Evolutionary conservation across 202 grass and related monocot species (phyloP), one percentile per base, ranked within the genome.

Genomic region (Setaria italica): DNA sequence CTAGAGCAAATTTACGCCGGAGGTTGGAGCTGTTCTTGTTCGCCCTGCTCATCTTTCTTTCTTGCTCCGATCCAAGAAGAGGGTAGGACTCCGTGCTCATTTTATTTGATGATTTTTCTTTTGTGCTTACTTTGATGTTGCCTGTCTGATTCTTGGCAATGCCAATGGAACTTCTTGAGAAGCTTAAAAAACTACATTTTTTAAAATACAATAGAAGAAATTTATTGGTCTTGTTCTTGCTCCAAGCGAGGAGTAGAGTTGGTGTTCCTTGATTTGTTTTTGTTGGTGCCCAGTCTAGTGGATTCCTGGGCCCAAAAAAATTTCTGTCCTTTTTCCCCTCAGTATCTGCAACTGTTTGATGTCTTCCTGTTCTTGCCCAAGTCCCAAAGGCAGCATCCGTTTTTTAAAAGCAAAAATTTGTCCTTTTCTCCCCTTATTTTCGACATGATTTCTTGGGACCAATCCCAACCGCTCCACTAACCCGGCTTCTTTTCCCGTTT

Each of bases 281-380:
- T 10, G 4, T 16, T 41, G 39, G 16, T 66, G 11, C 65, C 35
- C 35, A 4, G 35, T 64, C 11, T 73, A 82, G 34, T 86, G 74
- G 80, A 63, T 79, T 29, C 69, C 60, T 21, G 62, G 29, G 43
- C 62, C 33, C 75, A 30, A 87, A 37, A 34, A 87, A 35, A 72
- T 51, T 49, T 47, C 32, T 86, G 67, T 68, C 59, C 33, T 35
- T 78, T 73, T 60, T 15, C 67, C 53, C 63, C 14, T 82, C 80
- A 82, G 25, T 35, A 86, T 69, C 83, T 54, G 65, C 45, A 16
- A 71, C 77, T 7, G 67, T 84, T 78, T 85, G 76, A 85, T 87
- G 54, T 76, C 62, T 77, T 81, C 80, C 80, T 81, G 63, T 90
- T 87, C 76, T 90, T 80, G 85, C 85, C 30, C 89, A 56, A 90